Evolutionary conservation across 495 filamentous ascomycete species (phyloP).

Genomic region (Beverwykella pulmonaria): DNA sequence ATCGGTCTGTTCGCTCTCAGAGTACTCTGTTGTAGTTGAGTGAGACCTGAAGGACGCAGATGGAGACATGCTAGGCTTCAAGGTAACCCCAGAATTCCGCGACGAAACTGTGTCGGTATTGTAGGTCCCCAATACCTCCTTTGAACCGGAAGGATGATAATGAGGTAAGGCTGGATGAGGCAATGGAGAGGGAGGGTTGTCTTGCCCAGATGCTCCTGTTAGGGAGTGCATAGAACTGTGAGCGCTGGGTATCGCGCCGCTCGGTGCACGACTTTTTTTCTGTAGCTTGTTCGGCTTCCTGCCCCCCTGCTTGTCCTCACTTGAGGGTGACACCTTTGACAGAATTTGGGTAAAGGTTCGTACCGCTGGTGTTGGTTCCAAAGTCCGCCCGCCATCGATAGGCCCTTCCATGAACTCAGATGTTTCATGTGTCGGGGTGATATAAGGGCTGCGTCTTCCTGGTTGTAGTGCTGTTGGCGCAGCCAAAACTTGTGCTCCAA

Average conservation of each 20-base stretch:
- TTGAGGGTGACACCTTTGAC: slow-evolving; percentile 26
- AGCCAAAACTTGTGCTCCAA: slow-evolving; percentile 24
- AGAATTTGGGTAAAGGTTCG: slow-evolving; percentile 38
- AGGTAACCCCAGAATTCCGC: slow-evolving; percentile 51
- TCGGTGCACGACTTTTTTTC: slow-evolving; percentile 35
- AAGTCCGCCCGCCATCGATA: slow-evolving; percentile 1
- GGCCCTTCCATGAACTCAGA: slow-evolving; percentile 34
- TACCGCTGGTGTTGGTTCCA: slow-evolving; percentile 22
- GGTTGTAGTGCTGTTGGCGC: slow-evolving; percentile 22
- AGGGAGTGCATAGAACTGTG: slow-evolving; percentile 41
- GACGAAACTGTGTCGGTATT: slow-evolving; percentile 29
- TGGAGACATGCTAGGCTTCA: slow-evolving; percentile 65
- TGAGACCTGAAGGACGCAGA: slow-evolving; percentile 69
- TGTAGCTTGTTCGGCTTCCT: slow-evolving; percentile 41
- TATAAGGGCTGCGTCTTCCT: background rate
- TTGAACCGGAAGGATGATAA: slow-evolving; percentile 39
- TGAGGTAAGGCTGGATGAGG: slow-evolving; percentile 52
- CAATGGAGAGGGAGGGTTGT: slow-evolving; percentile 28
- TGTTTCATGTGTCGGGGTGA: slow-evolving; percentile 22
- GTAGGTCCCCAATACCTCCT: slow-evolving; percentile 15
- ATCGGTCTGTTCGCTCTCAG: slow-evolving; percentile 72
- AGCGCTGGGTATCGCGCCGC: slow-evolving; percentile 36
- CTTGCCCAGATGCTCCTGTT: slow-evolving; percentile 58
- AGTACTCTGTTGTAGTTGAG: slow-evolving; percentile 75
- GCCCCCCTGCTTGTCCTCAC: slow-evolving; percentile 25